Percentiles rank a stretch among this genome's conserved stretches.
Evolutionary conservation across 768 basidiomycete species (phyloP).

Genomic region (Podaxis sp.): DNA sequence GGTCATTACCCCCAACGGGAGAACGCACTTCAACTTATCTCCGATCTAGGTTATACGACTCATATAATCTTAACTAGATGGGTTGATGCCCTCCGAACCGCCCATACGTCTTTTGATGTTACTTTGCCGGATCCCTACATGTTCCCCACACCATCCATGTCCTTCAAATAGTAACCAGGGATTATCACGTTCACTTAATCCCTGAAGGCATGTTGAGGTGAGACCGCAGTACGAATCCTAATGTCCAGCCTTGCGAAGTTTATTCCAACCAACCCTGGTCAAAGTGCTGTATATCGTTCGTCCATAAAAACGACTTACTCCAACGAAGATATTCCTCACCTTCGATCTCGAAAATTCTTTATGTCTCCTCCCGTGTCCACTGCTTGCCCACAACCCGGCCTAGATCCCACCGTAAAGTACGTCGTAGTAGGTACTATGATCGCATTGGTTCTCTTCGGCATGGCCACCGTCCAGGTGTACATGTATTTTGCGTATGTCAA

Average conservation of each 20-base stretch:
- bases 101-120: not conserved
- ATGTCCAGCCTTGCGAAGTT: not conserved
- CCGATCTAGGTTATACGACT: not conserved
- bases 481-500: not conserved
- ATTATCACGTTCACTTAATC: not conserved
- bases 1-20: not conserved
- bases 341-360: not conserved
- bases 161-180: not conserved
- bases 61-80: not conserved
- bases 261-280: not conserved
- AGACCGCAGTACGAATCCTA: not conserved
- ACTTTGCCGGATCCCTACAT: not conserved
- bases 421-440: not conserved
- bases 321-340: not conserved
- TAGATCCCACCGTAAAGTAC: not conserved
- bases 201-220: not conserved
- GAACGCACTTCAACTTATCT: not conserved
- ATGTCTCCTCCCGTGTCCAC: not conserved
- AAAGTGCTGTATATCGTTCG: not conserved
- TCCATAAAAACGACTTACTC: not conserved
- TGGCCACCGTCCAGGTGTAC: slow-evolving; percentile 1
- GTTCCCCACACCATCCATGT: not conserved
- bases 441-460: slow-evolving; percentile 2
- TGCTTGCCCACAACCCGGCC: not conserved
- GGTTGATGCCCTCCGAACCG: not conserved